A percentile compares a stretch with the other conserved stretches of the same genome.
These are phyloP conservation scores for Dendrostoma leiphaemia DNA, from an alignment of 2,329 filamentous ascomycete genomes.

Conservation along the genomic window DNA sequence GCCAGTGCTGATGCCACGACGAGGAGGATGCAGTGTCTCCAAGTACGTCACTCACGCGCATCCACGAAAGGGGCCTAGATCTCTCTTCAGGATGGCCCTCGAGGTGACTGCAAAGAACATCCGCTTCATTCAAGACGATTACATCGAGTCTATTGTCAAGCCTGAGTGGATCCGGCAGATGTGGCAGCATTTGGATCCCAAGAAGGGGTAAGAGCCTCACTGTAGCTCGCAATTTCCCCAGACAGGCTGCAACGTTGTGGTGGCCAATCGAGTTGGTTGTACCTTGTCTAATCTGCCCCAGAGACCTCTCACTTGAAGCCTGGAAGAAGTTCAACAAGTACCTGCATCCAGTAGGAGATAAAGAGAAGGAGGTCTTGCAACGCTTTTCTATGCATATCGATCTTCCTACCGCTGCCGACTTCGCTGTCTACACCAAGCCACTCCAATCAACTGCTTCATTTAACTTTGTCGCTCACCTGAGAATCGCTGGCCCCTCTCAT, in stretches of 20 bases:
- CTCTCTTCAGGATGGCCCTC: background rate
- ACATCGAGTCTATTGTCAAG: background rate
- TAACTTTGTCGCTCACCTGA: constrained; percentile 14
- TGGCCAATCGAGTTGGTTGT: no score
- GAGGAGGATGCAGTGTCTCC: no score
- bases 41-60: no score
- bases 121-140: background rate
- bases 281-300: no score
- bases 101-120: background rate
- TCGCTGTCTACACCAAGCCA: constrained; percentile 9
- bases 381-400: background rate
- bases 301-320: background rate
- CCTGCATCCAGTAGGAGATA: background rate
- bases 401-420: background rate
- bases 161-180: background rate
- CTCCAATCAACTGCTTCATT: constrained; percentile 1
- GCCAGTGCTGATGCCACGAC: background rate
- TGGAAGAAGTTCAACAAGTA: constrained; percentile 1
- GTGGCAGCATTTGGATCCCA: background rate
- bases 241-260: background rate
- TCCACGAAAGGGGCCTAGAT: background rate
- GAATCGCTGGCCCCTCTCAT: constrained; percentile 5
- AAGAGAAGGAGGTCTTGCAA: background rate
- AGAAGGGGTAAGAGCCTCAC: background rate
- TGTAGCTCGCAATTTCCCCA: no score